Base-by-base conservation (phyloP, 805 yeast genomes). In the Yarrowia porcina region DNA sequence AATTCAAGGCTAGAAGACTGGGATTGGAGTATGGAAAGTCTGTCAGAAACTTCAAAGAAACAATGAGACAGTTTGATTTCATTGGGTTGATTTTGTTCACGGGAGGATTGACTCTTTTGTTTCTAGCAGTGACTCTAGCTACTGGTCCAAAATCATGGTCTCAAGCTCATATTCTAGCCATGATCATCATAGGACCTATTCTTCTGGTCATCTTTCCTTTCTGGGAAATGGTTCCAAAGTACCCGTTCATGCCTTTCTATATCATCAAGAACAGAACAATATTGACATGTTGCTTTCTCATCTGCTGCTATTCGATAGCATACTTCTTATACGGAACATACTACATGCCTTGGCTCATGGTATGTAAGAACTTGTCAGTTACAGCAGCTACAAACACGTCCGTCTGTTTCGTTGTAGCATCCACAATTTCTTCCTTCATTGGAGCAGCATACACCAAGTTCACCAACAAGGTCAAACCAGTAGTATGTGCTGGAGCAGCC, bases 71-170 rank as follows among this genome's bases (percentile, higher is more conserved):
- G 69, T 69, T 86, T 49, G 94, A 89, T 71, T 72, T 85, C 13
- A 71, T 85, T 63, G 96, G 94, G 42, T 73, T 85, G 35, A 68
- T 85, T 18, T 72, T 86, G 17, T 70, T 87, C 68, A 77, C 82
- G 61, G 80, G 81, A 27, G 78, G 80, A 2, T 75, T 88, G 25
- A 90, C 89, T 47, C 81, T 87, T 67, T 76, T 89, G 47, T 76
- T 89, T 64, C 84, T 83, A 20, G 94, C 94, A 23, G 78, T 89
- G 67, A 88, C 94, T 12, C 73, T 89, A 30, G 92, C 92, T 66
- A 91, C 91, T 65, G 70, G 74, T 33, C 47, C 69, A 1, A 66
- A 75, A 2, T 76, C 78, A 52, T 88, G 94, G 94, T 69, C 75
- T 60, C 75, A 77, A 64, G 89, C 83, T n/a, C 76, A 82, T 49